phyloP scores from a whole-genome alignment of 225 moss, liverwort and hornwort genomes.

The Polytrichum commune region DNA sequence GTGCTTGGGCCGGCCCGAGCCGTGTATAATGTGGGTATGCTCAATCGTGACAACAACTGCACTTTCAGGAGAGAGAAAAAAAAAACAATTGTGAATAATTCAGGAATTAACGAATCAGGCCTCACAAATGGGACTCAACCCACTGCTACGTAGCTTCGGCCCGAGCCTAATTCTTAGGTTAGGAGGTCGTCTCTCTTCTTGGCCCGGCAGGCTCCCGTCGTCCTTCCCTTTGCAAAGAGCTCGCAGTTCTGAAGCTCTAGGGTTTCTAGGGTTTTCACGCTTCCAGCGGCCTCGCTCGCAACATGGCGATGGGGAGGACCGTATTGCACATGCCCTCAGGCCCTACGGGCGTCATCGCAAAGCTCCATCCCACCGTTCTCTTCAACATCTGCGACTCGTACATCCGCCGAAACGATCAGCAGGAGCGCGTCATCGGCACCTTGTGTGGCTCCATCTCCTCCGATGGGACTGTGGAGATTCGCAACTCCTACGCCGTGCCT shows the following conservation, averaged over 20 bases:
- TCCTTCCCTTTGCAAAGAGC: background rate
- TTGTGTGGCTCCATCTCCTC: constrained; percentile 77
- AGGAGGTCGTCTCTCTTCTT: constrained; percentile 5
- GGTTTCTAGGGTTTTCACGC: background rate
- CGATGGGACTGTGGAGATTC: constrained; percentile 91
- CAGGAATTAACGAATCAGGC: too few relatives aligned
- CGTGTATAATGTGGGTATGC: too few relatives aligned
- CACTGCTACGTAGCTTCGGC: background rate
- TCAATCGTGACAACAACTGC: too few relatives aligned
- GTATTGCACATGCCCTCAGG: constrained; percentile 94
- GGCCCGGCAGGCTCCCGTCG: background rate
- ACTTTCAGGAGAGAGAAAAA: too few relatives aligned
- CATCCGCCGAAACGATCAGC: constrained; percentile 97
- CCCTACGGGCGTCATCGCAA: constrained; percentile 82
- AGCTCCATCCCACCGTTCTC: constrained; percentile 93
- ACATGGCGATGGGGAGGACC: constrained; percentile 69
- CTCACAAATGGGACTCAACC: too few relatives aligned
- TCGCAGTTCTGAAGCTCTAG: background rate
- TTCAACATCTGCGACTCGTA: constrained; percentile 99
- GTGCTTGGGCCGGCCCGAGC: too few relatives aligned
- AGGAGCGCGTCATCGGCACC: constrained; percentile 97
- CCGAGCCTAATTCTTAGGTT: background rate
- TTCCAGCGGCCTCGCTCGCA: background rate
- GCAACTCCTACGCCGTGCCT: constrained; percentile 96
- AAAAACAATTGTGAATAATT: too few relatives aligned